Evolutionary conservation across 768 basidiomycete genomes (phyloP).

Genomic region (Boletellus sp.): DNA sequence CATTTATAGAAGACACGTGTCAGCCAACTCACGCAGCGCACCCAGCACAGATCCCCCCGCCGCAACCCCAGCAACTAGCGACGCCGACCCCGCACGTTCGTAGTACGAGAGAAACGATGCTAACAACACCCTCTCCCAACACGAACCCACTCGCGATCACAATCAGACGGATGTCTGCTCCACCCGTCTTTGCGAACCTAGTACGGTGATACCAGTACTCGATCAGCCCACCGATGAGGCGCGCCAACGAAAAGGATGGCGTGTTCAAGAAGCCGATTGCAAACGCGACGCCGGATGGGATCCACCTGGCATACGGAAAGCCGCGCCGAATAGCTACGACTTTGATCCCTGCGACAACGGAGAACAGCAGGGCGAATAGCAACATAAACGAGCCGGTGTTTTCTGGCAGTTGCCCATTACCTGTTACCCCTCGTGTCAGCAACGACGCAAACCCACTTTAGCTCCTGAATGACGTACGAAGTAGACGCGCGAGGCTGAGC

Average conservation of each 20-base stretch:
- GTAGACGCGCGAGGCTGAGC: conserved; percentile 70
- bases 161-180: conserved; percentile 68
- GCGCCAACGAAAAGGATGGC: conserved; percentile 89
- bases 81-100: conserved; percentile 72
- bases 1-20: conserved; percentile 5
- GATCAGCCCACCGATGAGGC: conserved; percentile 81
- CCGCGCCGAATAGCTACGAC: conserved; percentile 49
- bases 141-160: conserved; percentile 95
- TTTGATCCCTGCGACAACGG: conserved; percentile 62
- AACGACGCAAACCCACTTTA: neutral
- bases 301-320: conserved; percentile 63
- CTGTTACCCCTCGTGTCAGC: conserved; percentile 36
- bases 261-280: conserved; percentile 96
- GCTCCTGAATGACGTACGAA: conserved; percentile 48
- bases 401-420: conserved; percentile 78
- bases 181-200: conserved; percentile 45
- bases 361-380: conserved; percentile 69
- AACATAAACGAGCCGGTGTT: conserved; percentile 78
- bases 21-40: conserved; percentile 47
- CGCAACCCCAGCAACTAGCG: conserved; percentile 85
- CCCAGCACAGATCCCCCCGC: conserved; percentile 66
- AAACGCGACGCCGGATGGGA: conserved; percentile 92
- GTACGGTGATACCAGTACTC: conserved; percentile 68
- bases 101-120: conserved; percentile 72
- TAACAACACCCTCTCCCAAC: conserved; percentile 88